phyloP scores from a whole-genome alignment of 2,329 filamentous ascomycete species.

The Pseudofabraea citricarpa region DNA sequence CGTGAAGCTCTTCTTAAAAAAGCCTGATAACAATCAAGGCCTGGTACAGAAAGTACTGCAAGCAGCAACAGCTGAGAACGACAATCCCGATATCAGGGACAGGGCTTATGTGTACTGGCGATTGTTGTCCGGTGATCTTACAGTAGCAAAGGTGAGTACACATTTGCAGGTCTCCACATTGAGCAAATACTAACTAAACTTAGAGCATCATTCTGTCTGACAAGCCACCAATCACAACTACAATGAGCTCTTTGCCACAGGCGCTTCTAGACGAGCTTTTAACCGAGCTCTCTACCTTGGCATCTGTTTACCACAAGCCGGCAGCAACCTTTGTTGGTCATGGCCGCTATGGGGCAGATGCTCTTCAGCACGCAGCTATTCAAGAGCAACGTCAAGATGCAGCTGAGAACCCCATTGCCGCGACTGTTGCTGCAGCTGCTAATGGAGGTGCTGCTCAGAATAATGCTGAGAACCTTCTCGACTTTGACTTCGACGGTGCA shows the following conservation, averaged over 20 bases:
- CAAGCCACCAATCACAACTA: slow-evolving; percentile 90
- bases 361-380: slow-evolving; percentile 90
- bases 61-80: slow-evolving; percentile 86
- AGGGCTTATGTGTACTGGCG: slow-evolving; percentile 98
- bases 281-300: slow-evolving; percentile 84
- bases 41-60: slow-evolving; percentile 94
- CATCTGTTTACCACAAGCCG: slow-evolving; percentile 97
- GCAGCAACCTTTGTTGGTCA: slow-evolving; percentile 97
- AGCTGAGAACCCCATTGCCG: slow-evolving; percentile 89
- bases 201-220: slow-evolving; percentile 86
- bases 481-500: slow-evolving; percentile 93
- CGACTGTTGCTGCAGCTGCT: slow-evolving; percentile 67
- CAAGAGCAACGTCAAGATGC: slow-evolving; percentile 93
- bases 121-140: slow-evolving; percentile 83
- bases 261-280: slow-evolving; percentile 86
- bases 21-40: slow-evolving; percentile 84
- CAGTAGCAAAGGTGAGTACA: slow-evolving; percentile 73
- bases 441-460: slow-evolving; percentile 54
- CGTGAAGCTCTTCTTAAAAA: slow-evolving; percentile 96
- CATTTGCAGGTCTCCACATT: background rate
- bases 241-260: slow-evolving; percentile 83
- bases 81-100: slow-evolving; percentile 96
- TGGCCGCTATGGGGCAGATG: slow-evolving; percentile 88
- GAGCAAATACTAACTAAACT: slow-evolving; percentile 19
- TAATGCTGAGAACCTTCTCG: slow-evolving; percentile 91